phyloP scores from a whole-genome alignment of 805 yeast genomes.

The Saccharomycopsis javanensis region DNA sequence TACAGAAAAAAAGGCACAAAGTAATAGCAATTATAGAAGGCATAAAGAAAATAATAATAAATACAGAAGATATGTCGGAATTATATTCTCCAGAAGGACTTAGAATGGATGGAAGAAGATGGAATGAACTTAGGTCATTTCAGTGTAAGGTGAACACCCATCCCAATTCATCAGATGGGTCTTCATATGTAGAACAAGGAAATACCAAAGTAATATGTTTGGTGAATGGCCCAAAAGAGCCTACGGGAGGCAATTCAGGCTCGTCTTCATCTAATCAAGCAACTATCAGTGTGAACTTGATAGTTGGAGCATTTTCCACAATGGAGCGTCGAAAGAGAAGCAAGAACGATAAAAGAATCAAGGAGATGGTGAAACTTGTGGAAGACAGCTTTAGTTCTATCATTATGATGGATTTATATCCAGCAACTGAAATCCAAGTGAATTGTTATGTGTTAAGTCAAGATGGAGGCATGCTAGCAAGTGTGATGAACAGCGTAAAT shows the following conservation, averaged over 20 bases:
- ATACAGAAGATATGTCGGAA: conserved; percentile 46
- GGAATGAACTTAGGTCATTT: conserved; percentile 84
- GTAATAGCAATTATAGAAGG: background rate
- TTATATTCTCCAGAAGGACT: conserved; percentile 93
- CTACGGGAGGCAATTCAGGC: conserved; percentile 59
- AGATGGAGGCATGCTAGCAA: conserved; percentile 81
- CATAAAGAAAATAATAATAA: background rate
- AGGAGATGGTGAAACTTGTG: conserved; percentile 57
- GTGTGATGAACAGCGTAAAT: conserved; percentile 77
- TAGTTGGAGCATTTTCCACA: conserved; percentile 54
- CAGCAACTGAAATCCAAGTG: conserved; percentile 73
- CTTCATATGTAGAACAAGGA: conserved; percentile 87
- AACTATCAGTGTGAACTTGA: conserved; percentile 51
- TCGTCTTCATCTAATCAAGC: conserved; percentile 38
- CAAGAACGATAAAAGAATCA: conserved; percentile 59
- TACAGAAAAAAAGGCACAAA: background rate
- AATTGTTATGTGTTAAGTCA: conserved; percentile 71
- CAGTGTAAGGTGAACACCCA: conserved; percentile 80
- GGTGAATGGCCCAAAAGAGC: conserved; percentile 88
- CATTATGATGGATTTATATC: conserved; percentile 62
- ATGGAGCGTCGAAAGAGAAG: conserved; percentile 61
- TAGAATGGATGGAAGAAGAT: conserved; percentile 86
- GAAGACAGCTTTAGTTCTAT: conserved; percentile 68
- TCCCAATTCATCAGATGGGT: conserved; percentile 82
- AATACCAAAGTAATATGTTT: conserved; percentile 79